phyloP scores from a whole-genome alignment of 345 rosid species.

The Bruguiera sexangula region DNA sequence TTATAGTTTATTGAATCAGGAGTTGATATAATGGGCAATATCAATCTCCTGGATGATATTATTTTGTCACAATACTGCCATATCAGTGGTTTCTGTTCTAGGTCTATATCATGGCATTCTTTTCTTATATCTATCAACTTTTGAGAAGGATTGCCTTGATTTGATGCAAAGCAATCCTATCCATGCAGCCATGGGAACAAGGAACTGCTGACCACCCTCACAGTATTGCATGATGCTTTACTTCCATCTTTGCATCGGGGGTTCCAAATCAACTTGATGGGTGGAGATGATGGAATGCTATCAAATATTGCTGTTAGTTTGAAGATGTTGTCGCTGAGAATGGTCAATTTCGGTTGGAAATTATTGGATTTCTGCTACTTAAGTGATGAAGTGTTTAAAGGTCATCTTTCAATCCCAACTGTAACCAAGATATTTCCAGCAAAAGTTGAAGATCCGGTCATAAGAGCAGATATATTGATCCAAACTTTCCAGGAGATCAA shows the following conservation, averaged over 20 bases:
- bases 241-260: conserved; percentile 74
- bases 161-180: conserved; percentile 18
- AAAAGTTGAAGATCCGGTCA: conserved; percentile 79
- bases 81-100: neutral
- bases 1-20: neutral
- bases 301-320: conserved; percentile 51
- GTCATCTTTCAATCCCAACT: conserved; percentile 39
- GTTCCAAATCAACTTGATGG: conserved; percentile 42
- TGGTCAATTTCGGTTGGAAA: conserved; percentile 72
- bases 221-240: conserved; percentile 74
- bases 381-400: conserved; percentile 47
- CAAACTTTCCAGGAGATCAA: conserved; percentile 74
- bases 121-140: neutral
- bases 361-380: conserved; percentile 69
- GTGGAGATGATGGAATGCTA: conserved; percentile 44
- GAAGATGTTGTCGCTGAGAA: conserved; percentile 70
- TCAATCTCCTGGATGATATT: neutral
- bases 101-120: neutral
- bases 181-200: conserved; percentile 73
- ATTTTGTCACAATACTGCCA: neutral
- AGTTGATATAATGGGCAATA: neutral
- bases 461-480: conserved; percentile 79
- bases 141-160: conserved; percentile 6
- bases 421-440: conserved; percentile 80
- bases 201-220: conserved; percentile 63